These are phyloP conservation scores for Isoetes engelmannii DNA, from an alignment of 83 land plant species.

Conservation along the genomic window DNA sequence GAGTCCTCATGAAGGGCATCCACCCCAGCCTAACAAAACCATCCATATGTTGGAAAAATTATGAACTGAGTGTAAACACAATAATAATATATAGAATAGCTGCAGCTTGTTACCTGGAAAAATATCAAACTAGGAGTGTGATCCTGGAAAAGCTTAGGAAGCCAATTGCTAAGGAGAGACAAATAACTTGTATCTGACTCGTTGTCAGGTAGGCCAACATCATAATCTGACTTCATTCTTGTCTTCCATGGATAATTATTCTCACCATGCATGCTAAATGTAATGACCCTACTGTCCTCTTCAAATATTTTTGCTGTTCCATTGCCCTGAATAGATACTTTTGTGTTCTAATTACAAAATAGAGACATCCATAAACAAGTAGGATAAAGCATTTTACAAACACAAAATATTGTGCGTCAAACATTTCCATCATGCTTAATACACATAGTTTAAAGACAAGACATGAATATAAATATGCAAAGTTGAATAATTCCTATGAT, in stretches of 20 bases:
- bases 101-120: conserved; percentile 23
- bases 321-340: conserved; percentile 24
- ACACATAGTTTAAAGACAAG: background rate
- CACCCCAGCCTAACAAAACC: conserved; percentile 27
- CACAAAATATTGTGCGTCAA: too few species aligned
- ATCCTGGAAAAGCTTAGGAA: conserved; percentile 16
- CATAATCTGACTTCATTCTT: conserved; percentile 33
- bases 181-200: conserved; percentile 28
- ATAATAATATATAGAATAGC: too few species aligned
- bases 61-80: too few species aligned
- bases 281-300: conserved; percentile 30
- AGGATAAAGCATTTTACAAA: too few species aligned
- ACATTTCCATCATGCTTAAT: background rate
- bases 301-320: conserved; percentile 40
- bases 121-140: conserved; percentile 31
- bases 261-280: conserved; percentile 36
- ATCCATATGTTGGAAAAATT: too few species aligned
- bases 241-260: conserved; percentile 35
- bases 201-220: conserved; percentile 29
- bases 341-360: too few species aligned
- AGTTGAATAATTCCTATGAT: background rate
- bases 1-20: conserved; percentile 36
- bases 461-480: background rate
- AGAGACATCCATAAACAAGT: too few species aligned
- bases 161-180: conserved; percentile 21